Conservation (phyloP, 2,329 filamentous ascomycete species). For the Cadophora sp. region DNA sequence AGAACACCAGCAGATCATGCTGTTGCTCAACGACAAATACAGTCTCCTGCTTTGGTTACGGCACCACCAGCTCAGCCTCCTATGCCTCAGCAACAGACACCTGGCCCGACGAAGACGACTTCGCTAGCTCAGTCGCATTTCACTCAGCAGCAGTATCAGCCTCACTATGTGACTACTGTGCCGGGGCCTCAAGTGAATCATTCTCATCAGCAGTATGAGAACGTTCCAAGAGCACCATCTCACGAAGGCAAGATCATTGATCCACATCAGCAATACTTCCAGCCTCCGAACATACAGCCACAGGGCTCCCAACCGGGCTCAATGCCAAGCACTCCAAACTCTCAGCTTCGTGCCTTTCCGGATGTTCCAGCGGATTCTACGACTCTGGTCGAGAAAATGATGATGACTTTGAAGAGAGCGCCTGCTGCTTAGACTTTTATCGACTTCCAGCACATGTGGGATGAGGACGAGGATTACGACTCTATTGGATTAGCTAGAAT, state of each 20-base stretch:
- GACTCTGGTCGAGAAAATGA: conserved; percentile 58
- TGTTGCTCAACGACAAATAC: not conserved
- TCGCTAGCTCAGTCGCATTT: not conserved
- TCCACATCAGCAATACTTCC: conserved; percentile 21
- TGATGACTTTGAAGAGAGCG: conserved; percentile 54
- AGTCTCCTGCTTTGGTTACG: not conserved
- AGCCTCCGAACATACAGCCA: conserved; percentile 16
- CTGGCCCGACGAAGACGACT: not conserved
- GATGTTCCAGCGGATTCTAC: conserved; percentile 44
- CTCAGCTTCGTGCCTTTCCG: conserved; percentile 35
- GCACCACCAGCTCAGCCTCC: not conserved
- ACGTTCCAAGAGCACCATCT: not conserved
- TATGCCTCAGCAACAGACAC: not conserved
- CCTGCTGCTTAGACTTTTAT: conserved; percentile 7
- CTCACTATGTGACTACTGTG: not conserved
- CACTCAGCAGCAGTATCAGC: conserved; percentile 19
- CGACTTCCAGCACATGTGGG: conserved; percentile 4
- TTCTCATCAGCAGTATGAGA: conserved; percentile 11
- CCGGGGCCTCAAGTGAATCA: not conserved
- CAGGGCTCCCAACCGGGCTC: conserved; percentile 19
- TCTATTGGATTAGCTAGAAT: not conserved
- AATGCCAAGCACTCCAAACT: not conserved
- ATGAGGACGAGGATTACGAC: conserved; percentile 19
- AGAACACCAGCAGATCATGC: not conserved
- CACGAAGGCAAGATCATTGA: conserved; percentile 5